These are phyloP conservation scores for Acacia pycnantha DNA, from an alignment of 331 rosid genomes.

Conservation along the genomic window DNA sequence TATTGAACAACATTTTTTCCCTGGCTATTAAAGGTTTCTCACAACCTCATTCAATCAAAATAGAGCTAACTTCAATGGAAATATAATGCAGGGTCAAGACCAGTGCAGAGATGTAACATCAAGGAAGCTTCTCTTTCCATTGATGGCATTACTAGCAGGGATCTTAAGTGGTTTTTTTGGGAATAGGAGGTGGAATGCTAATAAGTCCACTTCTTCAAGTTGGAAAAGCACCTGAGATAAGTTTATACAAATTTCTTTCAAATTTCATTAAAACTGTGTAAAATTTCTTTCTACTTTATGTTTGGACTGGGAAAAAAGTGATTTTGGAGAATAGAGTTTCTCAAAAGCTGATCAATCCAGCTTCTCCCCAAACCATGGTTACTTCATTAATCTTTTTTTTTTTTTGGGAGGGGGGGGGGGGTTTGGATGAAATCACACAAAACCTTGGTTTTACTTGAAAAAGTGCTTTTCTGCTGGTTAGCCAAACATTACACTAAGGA, in stretches of 20 bases:
- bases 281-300: background rate
- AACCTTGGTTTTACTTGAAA: background rate
- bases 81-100: conserved; percentile 42
- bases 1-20: background rate
- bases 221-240: conserved; percentile 75
- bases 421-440: background rate
- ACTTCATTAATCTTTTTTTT: too few relatives aligned
- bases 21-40: background rate
- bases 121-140: conserved; percentile 59
- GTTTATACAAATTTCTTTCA: background rate
- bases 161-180: conserved; percentile 81
- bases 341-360: background rate
- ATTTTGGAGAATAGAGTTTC: background rate
- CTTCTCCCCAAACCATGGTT: too few relatives aligned
- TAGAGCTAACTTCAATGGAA: background rate
- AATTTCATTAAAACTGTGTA: background rate
- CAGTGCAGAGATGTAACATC: conserved; percentile 38
- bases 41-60: background rate
- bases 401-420: too few relatives aligned
- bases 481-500: too few relatives aligned
- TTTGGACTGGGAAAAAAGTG: background rate
- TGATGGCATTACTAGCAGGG: conserved; percentile 78
- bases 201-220: conserved; percentile 87
- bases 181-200: conserved; percentile 95
- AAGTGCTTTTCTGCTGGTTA: too few relatives aligned